Base-by-base conservation (phyloP, 1,284 basidiomycete genomes). In the Tilletia caries region DNA sequence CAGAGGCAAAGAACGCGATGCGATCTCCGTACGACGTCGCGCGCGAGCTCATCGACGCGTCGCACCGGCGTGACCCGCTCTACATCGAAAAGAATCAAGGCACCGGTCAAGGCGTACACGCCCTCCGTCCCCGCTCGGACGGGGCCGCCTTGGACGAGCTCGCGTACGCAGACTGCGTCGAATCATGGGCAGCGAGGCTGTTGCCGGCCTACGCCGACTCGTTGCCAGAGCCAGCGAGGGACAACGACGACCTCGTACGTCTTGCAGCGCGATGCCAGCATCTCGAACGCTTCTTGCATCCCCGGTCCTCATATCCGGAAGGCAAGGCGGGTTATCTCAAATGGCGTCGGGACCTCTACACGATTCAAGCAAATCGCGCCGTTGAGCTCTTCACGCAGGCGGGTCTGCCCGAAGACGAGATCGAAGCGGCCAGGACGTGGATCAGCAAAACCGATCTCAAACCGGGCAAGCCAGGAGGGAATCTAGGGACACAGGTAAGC, bases 231-330 rank as follows among this genome's bases (percentile, higher is more conserved):
- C 67, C 2, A 44, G 65, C 75, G 25, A 67, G 68, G 62, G 75
- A 74, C 4, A 27, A 71, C 33, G 71, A 75, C 27, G 69, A 76
- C 15, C 71, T 79, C 13, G 67, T 82, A 23, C 69, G 71, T 6
- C 70, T 82, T n/a, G 81, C 77, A 1, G 77, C 81, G 18, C 69
- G 81, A 5, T 82, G 79, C 58, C 81, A 82, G 66, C 81, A 82
- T 66, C 73, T 82, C 41, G 79, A 79, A 60, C 73, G 81, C 15
- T 82, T 80, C 68, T 65, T 72, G 29, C 76, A 74, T 2, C 81
- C 81, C 0, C 73, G 81, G 18, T 54, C 74, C 8, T 60, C 72
- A 12, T 80, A 77, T 46, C 81, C 81, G 1, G 79, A 80, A 0
- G 81, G 81, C 44, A 81, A 81, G 68, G 76, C 79, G 5, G 79